Conservation (phyloP, 2,329 filamentous ascomycete genomes). For the Leptosphaerulina australis region DNA sequence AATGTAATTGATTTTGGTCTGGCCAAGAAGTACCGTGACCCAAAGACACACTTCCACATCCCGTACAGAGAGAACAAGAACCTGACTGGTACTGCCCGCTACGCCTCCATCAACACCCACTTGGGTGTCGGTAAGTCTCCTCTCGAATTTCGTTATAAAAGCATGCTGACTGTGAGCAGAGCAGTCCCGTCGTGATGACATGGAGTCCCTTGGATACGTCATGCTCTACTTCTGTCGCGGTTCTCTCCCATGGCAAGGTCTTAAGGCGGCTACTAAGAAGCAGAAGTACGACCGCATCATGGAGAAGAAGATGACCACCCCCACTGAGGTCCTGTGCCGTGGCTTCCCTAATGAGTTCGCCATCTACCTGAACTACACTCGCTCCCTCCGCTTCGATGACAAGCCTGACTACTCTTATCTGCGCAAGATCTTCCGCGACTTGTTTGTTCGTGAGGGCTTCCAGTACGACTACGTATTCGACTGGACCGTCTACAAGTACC, state of each 20-base stretch:
- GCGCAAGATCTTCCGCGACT: constrained; percentile 99
- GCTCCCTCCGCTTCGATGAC: constrained; percentile 97
- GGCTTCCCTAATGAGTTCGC: constrained; percentile 99
- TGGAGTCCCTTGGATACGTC: constrained; percentile 98
- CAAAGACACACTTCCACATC: constrained; percentile 99
- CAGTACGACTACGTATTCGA: constrained; percentile 99
- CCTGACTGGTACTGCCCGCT: constrained; percentile 96
- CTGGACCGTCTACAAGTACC: constrained; percentile 99
- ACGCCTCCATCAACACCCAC: constrained; percentile 98
- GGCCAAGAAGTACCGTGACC: constrained; percentile 99
- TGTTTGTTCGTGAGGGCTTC: constrained; percentile 98
- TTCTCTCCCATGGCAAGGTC: constrained; percentile 96
- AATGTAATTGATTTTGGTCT: constrained; percentile 99
- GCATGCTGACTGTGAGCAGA: constrained; percentile 59
- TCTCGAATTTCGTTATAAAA: background rate
- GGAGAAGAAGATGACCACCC: constrained; percentile 99
- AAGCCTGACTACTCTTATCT: constrained; percentile 99
- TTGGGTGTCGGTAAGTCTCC: constrained; percentile 77
- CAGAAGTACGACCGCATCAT: constrained; percentile 99
- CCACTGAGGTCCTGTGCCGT: constrained; percentile 96
- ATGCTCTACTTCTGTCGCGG: constrained; percentile 99
- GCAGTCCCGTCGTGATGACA: constrained; percentile 98
- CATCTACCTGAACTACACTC: constrained; percentile 99
- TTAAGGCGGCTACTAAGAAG: constrained; percentile 99
- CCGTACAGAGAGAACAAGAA: constrained; percentile 99